Conservation (phyloP, 2,329 filamentous ascomycete species). For the Fusarium brachygibbosum region DNA sequence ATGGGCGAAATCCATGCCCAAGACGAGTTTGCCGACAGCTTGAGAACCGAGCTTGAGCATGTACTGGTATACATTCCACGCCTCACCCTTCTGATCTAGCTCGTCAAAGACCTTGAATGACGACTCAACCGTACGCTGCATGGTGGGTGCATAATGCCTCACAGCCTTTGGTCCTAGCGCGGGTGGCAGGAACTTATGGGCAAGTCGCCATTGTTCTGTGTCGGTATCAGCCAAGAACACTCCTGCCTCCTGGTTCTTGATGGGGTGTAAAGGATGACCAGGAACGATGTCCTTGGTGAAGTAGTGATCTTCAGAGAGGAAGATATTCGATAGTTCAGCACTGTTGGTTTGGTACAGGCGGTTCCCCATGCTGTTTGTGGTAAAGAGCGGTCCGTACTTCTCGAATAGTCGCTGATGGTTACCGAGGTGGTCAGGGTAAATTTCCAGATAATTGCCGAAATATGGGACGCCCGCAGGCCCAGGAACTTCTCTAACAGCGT, state of each 20-base stretch:
- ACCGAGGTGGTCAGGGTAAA: slow-evolving; percentile 70
- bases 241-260: slow-evolving; percentile 59
- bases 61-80: slow-evolving; percentile 64
- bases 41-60: slow-evolving; percentile 65
- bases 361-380: slow-evolving; percentile 65
- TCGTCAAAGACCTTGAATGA: slow-evolving; percentile 65
- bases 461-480: slow-evolving; percentile 63
- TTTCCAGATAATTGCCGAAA: slow-evolving; percentile 66
- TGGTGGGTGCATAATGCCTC: slow-evolving; percentile 69
- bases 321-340: slow-evolving; percentile 60
- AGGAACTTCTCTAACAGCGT: slow-evolving; percentile 62
- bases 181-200: slow-evolving; percentile 73
- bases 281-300: slow-evolving; percentile 67
- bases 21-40: slow-evolving; percentile 59
- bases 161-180: slow-evolving; percentile 71
- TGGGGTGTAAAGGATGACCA: slow-evolving; percentile 61
- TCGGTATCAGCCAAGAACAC: slow-evolving; percentile 65
- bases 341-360: slow-evolving; percentile 65
- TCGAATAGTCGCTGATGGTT: slow-evolving; percentile 68
- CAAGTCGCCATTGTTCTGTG: slow-evolving; percentile 62
- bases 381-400: slow-evolving; percentile 65
- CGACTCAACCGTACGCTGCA: slow-evolving; percentile 67
- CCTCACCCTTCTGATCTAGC: slow-evolving; percentile 62
- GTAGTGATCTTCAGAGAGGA: slow-evolving; percentile 63
- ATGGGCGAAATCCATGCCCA: slow-evolving; percentile 62